phyloP scores from a whole-genome alignment of 148 eudicot genomes.

The Camellia sinensis region DNA sequence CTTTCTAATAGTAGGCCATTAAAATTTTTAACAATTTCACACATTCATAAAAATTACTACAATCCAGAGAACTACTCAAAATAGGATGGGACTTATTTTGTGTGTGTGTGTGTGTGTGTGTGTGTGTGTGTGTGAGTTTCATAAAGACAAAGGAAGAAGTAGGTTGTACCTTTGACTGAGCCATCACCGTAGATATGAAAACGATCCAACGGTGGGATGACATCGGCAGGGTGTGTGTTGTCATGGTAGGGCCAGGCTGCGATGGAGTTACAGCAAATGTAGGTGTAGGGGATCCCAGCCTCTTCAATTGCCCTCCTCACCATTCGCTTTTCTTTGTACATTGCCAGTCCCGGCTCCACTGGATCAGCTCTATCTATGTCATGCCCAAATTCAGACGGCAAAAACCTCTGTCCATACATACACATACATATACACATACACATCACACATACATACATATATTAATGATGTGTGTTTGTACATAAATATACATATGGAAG shows the following conservation, averaged over 20 bases:
- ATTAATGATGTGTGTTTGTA: not conserved
- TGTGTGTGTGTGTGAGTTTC: no score
- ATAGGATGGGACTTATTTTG: no score
- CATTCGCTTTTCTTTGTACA: slow-evolving; percentile 40
- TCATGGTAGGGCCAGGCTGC: slow-evolving; percentile 64
- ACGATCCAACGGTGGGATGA: slow-evolving; percentile 46
- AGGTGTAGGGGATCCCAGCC: slow-evolving; percentile 42
- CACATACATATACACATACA: no score
- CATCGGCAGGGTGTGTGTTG: slow-evolving; percentile 55
- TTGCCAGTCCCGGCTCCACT: slow-evolving; percentile 48
- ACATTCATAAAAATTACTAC: no score
- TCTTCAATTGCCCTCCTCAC: slow-evolving; percentile 47
- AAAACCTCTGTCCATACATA: slow-evolving; percentile 13
- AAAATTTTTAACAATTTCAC: no score
- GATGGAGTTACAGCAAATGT: slow-evolving; percentile 56
- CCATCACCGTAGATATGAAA: slow-evolving; percentile 59
- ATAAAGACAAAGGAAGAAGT: not conserved
- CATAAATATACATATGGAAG: no score
- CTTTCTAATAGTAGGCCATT: no score
- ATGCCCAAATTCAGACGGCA: slow-evolving; percentile 27
- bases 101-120: no score
- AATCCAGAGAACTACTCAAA: no score
- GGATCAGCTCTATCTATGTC: slow-evolving; percentile 40
- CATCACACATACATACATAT: not conserved
- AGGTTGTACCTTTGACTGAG: slow-evolving; percentile 37